Conservation (phyloP, 2,329 filamentous ascomycete genomes). For the Alternaria incomplexa region DNA sequence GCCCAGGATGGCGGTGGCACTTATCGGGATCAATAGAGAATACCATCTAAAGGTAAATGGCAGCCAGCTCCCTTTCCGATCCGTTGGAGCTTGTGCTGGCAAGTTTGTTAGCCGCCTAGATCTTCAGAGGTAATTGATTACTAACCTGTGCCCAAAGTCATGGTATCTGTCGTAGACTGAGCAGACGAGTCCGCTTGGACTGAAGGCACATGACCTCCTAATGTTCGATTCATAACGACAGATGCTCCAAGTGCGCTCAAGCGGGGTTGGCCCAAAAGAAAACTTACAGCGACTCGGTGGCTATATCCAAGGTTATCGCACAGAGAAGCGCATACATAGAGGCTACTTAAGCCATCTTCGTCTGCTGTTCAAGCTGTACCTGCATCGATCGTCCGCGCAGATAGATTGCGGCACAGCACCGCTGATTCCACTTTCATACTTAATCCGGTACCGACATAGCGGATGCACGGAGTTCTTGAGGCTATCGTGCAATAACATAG, state of each 20-base stretch:
- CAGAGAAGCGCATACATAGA: not conserved
- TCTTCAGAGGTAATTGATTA: not conserved
- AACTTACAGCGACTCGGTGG: not conserved
- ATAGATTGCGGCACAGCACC: not conserved
- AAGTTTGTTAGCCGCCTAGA: not conserved
- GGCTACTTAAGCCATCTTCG: not conserved
- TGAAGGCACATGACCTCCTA: not conserved
- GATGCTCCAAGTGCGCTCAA: not conserved
- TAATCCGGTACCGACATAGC: not conserved
- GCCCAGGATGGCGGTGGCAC: not conserved
- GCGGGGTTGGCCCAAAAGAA: not conserved
- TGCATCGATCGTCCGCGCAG: not conserved
- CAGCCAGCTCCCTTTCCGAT: not conserved
- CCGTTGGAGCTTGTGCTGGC: not conserved
- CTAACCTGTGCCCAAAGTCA: not conserved
- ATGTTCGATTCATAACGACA: not conserved
- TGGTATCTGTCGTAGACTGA: not conserved
- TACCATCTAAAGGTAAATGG: not conserved
- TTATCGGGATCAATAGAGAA: not conserved
- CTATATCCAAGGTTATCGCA: not conserved
- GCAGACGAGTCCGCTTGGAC: not conserved
- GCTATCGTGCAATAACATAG: conserved; percentile 6
- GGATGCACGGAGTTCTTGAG: not conserved
- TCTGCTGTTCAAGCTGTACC: not conserved
- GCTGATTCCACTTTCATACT: not conserved